Conservation (phyloP, 2,329 filamentous ascomycete genomes). For the Calonectria pauciramosa region DNA sequence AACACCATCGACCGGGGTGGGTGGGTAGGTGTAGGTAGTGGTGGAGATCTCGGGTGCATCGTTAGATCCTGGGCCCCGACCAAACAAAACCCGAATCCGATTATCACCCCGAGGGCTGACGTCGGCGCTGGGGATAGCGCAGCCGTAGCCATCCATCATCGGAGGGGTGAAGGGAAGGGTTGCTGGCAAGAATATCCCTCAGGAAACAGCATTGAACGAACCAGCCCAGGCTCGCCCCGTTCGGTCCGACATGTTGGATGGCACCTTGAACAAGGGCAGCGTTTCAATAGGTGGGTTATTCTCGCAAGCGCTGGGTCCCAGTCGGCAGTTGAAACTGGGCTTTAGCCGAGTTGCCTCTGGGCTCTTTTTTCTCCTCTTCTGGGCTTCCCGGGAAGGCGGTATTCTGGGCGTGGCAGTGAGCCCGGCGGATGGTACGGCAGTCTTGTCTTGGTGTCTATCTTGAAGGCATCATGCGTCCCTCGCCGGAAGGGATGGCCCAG, state of each 20-base stretch:
- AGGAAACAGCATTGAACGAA: not conserved
- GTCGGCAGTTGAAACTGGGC: not conserved
- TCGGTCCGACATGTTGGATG: not conserved
- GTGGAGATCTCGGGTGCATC: slow-evolving; percentile 7
- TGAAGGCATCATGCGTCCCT: not conserved
- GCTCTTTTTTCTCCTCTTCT: not conserved
- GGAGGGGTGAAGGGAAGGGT: not conserved
- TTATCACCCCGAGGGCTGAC: not conserved
- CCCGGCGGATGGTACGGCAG: not conserved
- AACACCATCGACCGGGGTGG: not conserved
- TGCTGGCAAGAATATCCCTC: not conserved
- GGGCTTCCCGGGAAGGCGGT: no score
- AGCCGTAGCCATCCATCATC: not conserved
- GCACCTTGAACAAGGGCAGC: slow-evolving; percentile 4
- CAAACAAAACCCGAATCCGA: not conserved
- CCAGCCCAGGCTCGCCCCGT: not conserved
- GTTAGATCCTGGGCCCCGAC: not conserved
- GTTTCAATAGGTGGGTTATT: not conserved
- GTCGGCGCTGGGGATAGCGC: no score
- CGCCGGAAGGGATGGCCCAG: not conserved
- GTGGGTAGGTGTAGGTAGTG: not conserved
- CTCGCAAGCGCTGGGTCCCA: not conserved
- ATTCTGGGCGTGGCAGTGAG: not conserved
- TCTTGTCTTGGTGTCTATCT: not conserved
- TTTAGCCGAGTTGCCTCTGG: not conserved